These are phyloP conservation scores for Globisporangium acanthophoron DNA, from an alignment of 352 stramenopile species.

Conservation along the genomic window DNA sequence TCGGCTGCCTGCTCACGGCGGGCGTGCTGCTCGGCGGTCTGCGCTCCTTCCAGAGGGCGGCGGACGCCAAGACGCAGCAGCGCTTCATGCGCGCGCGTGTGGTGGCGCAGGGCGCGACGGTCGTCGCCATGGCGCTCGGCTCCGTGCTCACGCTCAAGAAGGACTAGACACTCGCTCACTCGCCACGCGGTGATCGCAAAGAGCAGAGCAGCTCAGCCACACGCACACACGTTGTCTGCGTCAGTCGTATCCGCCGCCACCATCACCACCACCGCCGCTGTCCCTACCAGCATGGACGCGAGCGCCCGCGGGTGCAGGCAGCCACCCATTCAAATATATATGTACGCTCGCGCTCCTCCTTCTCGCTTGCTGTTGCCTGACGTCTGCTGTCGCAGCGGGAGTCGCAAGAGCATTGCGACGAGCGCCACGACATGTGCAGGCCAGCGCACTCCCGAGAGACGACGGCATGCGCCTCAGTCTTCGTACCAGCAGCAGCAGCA, in stretches of 20 bases:
- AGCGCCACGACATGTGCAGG: too few relatives aligned
- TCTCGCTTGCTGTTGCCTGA: not conserved
- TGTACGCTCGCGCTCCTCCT: not conserved
- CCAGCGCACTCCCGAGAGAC: too few relatives aligned
- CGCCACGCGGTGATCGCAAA: not conserved
- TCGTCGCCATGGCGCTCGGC: slow-evolving; percentile 60
- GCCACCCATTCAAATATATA: not conserved
- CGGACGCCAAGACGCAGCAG: slow-evolving; percentile 71
- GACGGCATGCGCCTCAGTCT: too few relatives aligned
- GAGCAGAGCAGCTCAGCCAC: not conserved
- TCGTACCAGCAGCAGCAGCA: not conserved
- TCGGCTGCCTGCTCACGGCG: slow-evolving; percentile 58
- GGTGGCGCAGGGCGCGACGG: slow-evolving; percentile 63
- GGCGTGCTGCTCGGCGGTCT: slow-evolving; percentile 58
- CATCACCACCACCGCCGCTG: too few relatives aligned
- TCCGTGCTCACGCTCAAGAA: slow-evolving; percentile 59
- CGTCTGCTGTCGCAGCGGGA: not conserved
- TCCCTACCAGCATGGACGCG: too few relatives aligned
- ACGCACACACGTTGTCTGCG: not conserved
- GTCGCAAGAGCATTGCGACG: too few relatives aligned
- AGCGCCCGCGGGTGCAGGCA: not conserved
- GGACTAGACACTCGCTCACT: slow-evolving; percentile 11
- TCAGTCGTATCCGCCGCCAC: not conserved
- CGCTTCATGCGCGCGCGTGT: slow-evolving; percentile 78
- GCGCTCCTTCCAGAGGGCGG: slow-evolving; percentile 55